These are phyloP conservation scores for Globisporangium yorkense DNA, from an alignment of 352 stramenopile genomes.

Conservation along the genomic window DNA sequence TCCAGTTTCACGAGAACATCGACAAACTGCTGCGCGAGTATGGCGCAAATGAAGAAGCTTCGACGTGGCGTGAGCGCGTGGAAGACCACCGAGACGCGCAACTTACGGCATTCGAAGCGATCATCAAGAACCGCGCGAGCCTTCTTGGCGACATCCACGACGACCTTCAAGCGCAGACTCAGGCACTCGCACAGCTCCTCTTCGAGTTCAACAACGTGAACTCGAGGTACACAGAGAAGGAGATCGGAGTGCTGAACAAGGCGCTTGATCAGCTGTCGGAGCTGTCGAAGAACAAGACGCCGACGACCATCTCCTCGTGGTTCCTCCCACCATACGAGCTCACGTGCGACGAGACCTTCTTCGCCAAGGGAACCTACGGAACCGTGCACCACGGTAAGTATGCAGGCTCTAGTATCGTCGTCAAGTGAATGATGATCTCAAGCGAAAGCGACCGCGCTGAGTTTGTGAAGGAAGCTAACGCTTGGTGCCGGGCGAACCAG, in stretches of 20 bases:
- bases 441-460: background rate
- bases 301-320: background rate
- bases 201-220: slow-evolving; percentile 2
- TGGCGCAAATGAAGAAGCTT: background rate
- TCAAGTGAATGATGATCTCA: background rate
- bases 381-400: slow-evolving; percentile 1
- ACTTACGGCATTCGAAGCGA: background rate
- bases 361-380: background rate
- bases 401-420: background rate
- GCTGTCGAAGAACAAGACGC: background rate
- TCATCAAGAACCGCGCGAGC: background rate
- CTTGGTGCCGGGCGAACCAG: background rate
- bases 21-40: background rate
- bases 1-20: background rate
- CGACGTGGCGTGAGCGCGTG: background rate
- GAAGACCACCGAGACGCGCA: background rate
- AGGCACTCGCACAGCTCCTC: slow-evolving; percentile 3
- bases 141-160: background rate
- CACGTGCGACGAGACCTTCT: background rate
- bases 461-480: background rate
- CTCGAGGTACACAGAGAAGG: background rate
- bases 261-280: no score
- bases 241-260: background rate
- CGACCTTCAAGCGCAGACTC: background rate
- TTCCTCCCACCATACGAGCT: slow-evolving; percentile 7